Percentiles rank a stretch among this genome's conserved stretches.
Conservation (phyloP, 164 flowering plant genomes). For the Cinnamomum micranthum region DNA sequence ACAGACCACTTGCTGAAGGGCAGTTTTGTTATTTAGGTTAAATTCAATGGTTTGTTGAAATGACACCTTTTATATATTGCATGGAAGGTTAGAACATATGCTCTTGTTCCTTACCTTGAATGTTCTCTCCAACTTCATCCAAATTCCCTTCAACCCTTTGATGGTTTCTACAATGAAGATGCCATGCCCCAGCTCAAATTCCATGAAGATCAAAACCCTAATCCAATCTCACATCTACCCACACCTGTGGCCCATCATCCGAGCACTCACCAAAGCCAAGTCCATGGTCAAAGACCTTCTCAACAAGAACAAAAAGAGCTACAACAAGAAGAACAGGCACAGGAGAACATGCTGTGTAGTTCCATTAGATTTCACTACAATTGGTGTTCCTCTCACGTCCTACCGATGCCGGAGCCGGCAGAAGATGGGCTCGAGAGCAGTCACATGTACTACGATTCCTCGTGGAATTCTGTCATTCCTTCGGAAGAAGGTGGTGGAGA, state of each 20-base stretch:
- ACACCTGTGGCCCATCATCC: conserved; percentile 41
- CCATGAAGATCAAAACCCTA: conserved; percentile 66
- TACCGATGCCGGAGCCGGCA: conserved; percentile 44
- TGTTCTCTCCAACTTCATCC: neutral
- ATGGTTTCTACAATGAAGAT: conserved; percentile 37
- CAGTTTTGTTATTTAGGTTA: neutral
- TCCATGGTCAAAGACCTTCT: conserved; percentile 41
- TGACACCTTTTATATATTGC: no score
- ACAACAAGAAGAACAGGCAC: conserved; percentile 20
- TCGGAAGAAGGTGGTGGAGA: conserved; percentile 15
- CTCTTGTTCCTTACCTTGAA: neutral
- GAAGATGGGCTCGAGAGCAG: conserved; percentile 12
- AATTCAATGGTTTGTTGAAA: neutral
- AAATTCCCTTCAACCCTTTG: conserved; percentile 25
- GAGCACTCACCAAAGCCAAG: conserved; percentile 52
- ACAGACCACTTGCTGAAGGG: neutral
- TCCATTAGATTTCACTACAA: conserved; percentile 73
- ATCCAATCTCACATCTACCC: conserved; percentile 56
- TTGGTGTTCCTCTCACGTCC: conserved; percentile 72
- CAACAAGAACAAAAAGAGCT: conserved; percentile 28
- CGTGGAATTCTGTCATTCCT: conserved; percentile 47
- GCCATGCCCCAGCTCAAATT: conserved; percentile 31
- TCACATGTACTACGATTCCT: conserved; percentile 48
- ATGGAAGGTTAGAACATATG: no score
- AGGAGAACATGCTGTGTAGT: conserved; percentile 39